These are phyloP conservation scores for Eucalyptus coolabah DNA, from an alignment of 345 rosid genomes.

Conservation along the genomic window DNA sequence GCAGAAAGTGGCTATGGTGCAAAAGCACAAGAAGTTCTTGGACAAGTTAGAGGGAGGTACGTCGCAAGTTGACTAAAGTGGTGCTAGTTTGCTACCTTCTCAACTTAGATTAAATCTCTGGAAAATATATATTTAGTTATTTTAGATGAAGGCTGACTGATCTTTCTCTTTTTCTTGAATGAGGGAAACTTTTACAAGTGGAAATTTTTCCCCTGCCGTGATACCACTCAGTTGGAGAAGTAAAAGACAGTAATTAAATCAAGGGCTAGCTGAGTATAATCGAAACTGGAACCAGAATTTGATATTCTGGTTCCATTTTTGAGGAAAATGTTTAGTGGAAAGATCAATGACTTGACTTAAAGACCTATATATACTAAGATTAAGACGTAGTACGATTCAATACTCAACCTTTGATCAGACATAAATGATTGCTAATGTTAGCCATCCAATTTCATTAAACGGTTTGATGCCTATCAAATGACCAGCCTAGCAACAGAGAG, in stretches of 20 bases:
- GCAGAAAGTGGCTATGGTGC: conserved; percentile 90
- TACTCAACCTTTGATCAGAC: not conserved
- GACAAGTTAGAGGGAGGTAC: conserved; percentile 96
- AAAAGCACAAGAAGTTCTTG: conserved; percentile 89
- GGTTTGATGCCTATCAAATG: not conserved
- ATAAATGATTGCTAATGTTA: not conserved
- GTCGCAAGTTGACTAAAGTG: not conserved
- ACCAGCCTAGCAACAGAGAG: not conserved
- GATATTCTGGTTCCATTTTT: not conserved
- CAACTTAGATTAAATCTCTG: not conserved
- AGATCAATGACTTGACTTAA: not conserved
- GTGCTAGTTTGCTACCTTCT: not conserved
- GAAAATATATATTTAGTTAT: not conserved
- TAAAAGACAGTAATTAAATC: not conserved
- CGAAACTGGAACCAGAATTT: not conserved
- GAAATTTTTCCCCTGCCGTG: not conserved
- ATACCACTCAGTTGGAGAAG: not conserved
- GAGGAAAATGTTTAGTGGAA: not conserved
- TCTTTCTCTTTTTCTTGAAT: not conserved
- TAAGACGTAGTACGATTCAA: not conserved
- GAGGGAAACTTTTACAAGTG: not conserved
- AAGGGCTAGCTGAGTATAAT: not conserved
- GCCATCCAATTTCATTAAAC: not conserved
- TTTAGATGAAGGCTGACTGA: not conserved
- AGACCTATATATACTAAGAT: not conserved